Conservation (phyloP, 2,329 filamentous ascomycete species). For the Fusarium devonianum region DNA sequence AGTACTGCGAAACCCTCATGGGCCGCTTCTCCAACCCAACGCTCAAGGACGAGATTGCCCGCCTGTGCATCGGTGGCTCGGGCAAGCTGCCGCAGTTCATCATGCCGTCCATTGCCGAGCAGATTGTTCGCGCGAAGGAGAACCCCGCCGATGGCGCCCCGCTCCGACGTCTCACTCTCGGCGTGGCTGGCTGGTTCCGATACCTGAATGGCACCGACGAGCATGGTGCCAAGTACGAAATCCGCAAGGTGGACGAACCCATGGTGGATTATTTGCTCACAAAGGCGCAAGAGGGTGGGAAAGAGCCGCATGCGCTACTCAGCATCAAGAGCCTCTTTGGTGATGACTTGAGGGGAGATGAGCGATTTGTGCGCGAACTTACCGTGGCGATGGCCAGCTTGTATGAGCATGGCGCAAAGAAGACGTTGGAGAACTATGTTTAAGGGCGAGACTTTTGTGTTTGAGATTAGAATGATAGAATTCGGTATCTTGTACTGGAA, state of each 20-base stretch:
- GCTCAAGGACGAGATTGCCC: constrained; percentile 62
- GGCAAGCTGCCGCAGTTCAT: constrained; percentile 63
- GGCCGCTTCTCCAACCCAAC: constrained; percentile 64
- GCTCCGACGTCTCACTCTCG: constrained; percentile 58
- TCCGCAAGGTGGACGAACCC: constrained; percentile 57
- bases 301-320: constrained; percentile 52
- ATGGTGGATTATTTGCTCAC: constrained; percentile 57
- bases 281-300: constrained; percentile 53
- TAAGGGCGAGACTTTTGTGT: too few species aligned
- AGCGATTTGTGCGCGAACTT: constrained; percentile 56
- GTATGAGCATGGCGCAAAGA: too few species aligned
- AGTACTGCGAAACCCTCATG: constrained; percentile 61
- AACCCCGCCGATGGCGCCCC: constrained; percentile 52
- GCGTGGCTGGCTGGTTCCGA: constrained; percentile 58
- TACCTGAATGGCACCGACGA: constrained; percentile 61
- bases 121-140: too few species aligned
- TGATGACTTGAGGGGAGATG: constrained; percentile 57
- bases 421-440: too few species aligned
- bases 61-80: constrained; percentile 58
- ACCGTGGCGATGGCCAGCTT: constrained; percentile 56
- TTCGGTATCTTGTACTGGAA: too few species aligned
- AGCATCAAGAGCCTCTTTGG: constrained; percentile 57
- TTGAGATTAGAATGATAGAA: too few species aligned
- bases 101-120: constrained; percentile 56
- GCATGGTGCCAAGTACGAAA: constrained; percentile 50